Evolutionary conservation across 345 rosid species (phyloP), one percentile per base, ranked within the genome.

Genomic region (Citrus reticulata): DNA sequence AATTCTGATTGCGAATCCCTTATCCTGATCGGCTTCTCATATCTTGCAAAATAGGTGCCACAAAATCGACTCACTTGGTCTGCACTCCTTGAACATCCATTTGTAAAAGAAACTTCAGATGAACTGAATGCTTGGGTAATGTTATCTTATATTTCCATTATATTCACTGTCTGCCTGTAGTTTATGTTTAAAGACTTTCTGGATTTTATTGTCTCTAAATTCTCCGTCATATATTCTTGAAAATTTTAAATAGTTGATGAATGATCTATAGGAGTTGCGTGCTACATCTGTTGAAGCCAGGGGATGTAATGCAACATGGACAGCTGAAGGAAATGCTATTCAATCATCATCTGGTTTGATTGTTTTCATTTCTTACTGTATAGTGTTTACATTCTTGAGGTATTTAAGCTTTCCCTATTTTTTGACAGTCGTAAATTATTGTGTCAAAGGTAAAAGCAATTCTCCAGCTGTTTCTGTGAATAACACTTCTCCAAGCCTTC

Each of bases 41-140:
- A 68, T 83, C 64, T 54, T 87, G 79, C 11, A 24, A 83, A 83
- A 83, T 75, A 95, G 99, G 93, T 88, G 37, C 99, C 99, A 51
- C 97, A 94, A 83, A 90, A 88, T 85, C 93, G 99, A 72, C 81
- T 96, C 84, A 90, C 90, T 74, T 96, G 99, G 99, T 97, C 99
- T 40, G 89, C 90, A 72, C 98, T 96, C 77, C 98, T 91, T 77
- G 95, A 93, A 68, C 99, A 96, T 76, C 97, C 99, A 62, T 96
- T 96, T 83, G 93, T 96, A 72, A 90, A 87, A 85, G 98, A 95
- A 79, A 84, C 88, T 73, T 80, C 78, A 17, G 87, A 86, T 74
- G 96, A 95, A 75, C 32, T 83, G 76, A 95, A 91, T 80, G 87
- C 88, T 78, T 86, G 81, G 95, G 99, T 96, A 90, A 85, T 72